A percentile compares a stretch with the other conserved stretches of the same genome.
Conservation (phyloP, 2,329 filamentous ascomycete species). For the Furcasterigmium sp. region DNA sequence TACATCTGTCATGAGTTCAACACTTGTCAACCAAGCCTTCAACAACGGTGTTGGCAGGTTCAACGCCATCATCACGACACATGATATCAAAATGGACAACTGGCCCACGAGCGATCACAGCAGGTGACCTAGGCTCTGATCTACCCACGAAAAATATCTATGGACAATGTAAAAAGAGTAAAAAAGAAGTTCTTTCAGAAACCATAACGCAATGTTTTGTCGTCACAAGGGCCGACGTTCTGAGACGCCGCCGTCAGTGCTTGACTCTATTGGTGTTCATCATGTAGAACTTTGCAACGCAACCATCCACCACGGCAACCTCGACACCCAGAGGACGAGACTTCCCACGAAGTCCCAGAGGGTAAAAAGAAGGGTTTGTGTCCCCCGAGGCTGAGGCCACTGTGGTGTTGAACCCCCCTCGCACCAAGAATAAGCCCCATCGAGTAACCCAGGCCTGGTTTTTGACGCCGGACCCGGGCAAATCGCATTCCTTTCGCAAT, state of each 20-base stretch:
- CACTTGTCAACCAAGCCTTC: too few species aligned
- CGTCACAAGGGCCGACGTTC: constrained; percentile 15
- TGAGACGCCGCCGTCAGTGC: constrained; percentile 64
- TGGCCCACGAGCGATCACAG: too few species aligned
- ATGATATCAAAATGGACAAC: too few species aligned
- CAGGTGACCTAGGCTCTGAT: too few species aligned
- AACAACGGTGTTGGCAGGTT: too few species aligned
- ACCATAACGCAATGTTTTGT: constrained; percentile 39
- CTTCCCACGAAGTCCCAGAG: constrained; percentile 36
- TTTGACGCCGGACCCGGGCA: constrained; percentile 51
- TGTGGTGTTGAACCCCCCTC: constrained; percentile 61
- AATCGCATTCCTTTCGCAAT: constrained; percentile 97
- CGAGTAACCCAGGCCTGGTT: constrained; percentile 95
- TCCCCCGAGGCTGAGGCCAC: not conserved
- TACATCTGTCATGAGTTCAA: too few species aligned
- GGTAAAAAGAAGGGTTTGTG: constrained; percentile 12
- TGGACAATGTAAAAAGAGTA: constrained; percentile 7
- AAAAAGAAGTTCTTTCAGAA: constrained; percentile 34
- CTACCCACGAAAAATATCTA: not conserved
- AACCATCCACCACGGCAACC: not conserved
- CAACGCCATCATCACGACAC: too few species aligned
- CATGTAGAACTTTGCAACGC: constrained; percentile 38
- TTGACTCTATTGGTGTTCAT: constrained; percentile 99
- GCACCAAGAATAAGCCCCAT: constrained; percentile 99
- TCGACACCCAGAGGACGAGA: constrained; percentile 17